Evolutionary conservation across 1,284 basidiomycete species (phyloP).

Genomic region (Xerocomus amazonicus): DNA sequence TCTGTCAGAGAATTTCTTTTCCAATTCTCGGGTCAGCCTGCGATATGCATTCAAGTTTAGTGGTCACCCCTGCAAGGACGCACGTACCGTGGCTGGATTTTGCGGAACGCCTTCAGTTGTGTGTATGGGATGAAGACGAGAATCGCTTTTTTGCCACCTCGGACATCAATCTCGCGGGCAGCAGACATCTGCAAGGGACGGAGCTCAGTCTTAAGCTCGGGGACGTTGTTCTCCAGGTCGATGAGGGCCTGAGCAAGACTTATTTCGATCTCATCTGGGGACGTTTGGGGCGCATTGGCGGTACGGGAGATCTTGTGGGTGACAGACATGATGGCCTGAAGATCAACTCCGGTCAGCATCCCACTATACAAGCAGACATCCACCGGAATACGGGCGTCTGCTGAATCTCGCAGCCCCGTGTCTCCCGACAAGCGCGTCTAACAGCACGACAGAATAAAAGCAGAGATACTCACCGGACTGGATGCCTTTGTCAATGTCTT

Average conservation of each 20-base stretch:
- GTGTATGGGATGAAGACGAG: slow-evolving; percentile 98
- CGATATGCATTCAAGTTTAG: slow-evolving; percentile 5
- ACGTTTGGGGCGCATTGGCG: slow-evolving; percentile 88
- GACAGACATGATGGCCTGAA: slow-evolving; percentile 60
- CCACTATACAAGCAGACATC: slow-evolving; percentile 37
- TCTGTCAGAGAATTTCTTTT: slow-evolving; percentile 99
- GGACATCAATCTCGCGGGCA: slow-evolving; percentile 98
- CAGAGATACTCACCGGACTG: slow-evolving; percentile 44
- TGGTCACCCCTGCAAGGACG: neutral
- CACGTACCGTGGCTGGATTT: slow-evolving; percentile 92
- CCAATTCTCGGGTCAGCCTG: slow-evolving; percentile 97
- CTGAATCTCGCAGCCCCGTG: slow-evolving; percentile 13
- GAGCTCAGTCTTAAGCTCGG: slow-evolving; percentile 96
- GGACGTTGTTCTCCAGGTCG: slow-evolving; percentile 97
- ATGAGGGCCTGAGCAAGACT: slow-evolving; percentile 94
- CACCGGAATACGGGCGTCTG: slow-evolving; percentile 43
- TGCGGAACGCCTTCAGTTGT: slow-evolving; percentile 98
- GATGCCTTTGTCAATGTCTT: slow-evolving; percentile 41
- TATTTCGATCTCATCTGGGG: slow-evolving; percentile 92
- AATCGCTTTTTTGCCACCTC: slow-evolving; percentile 99
- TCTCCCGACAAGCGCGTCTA: slow-evolving; percentile 8
- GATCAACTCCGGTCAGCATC: slow-evolving; percentile 41
- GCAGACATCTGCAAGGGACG: slow-evolving; percentile 96
- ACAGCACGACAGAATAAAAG: slow-evolving; percentile 10
- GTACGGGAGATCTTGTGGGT: slow-evolving; percentile 91